These are phyloP conservation scores for Clavispora carvajalis DNA, from an alignment of 805 yeast species.

Conservation along the genomic window DNA sequence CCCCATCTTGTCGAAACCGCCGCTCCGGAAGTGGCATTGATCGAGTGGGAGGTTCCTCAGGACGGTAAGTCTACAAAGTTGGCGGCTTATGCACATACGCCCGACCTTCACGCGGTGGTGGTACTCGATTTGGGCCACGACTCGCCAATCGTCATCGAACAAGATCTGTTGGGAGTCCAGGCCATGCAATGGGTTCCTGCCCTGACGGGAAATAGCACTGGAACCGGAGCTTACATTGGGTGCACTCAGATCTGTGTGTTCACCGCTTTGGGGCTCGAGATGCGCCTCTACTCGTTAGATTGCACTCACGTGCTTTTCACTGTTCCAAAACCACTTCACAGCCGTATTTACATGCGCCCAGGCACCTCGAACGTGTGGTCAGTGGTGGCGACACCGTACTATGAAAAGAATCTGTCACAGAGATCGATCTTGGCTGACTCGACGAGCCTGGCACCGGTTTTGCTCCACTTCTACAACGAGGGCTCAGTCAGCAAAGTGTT, in stretches of 20 bases:
- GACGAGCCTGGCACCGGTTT: conserved; percentile 5
- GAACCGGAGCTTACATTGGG: conserved; percentile 27
- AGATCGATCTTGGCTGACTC: conserved; percentile 4
- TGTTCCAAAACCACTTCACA: conserved; percentile 27
- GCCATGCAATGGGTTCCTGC: conserved; percentile 33
- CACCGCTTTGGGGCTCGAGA: conserved; percentile 21
- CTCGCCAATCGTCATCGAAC: conserved; percentile 30
- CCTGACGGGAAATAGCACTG: not conserved
- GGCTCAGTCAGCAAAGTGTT: conserved; percentile 27
- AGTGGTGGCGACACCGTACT: conserved; percentile 22
- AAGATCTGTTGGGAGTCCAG: conserved; percentile 24
- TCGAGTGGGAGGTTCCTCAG: conserved; percentile 22
- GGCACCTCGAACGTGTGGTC: conserved; percentile 26
- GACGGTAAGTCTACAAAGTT: conserved; percentile 21
- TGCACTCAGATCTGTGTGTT: conserved; percentile 30
- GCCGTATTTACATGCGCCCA: conserved; percentile 16
- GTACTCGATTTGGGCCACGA: conserved; percentile 20
- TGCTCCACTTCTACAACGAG: conserved; percentile 26
- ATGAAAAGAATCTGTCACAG: conserved; percentile 8
- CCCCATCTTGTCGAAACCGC: not conserved
- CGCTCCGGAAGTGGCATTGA: not conserved
- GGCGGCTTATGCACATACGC: conserved; percentile 21
- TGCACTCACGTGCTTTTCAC: conserved; percentile 28
- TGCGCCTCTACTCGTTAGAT: conserved; percentile 33
- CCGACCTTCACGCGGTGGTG: conserved; percentile 15